phyloP scores from a whole-genome alignment of 2,329 filamentous ascomycete genomes.

The Cordyceps javanica region DNA sequence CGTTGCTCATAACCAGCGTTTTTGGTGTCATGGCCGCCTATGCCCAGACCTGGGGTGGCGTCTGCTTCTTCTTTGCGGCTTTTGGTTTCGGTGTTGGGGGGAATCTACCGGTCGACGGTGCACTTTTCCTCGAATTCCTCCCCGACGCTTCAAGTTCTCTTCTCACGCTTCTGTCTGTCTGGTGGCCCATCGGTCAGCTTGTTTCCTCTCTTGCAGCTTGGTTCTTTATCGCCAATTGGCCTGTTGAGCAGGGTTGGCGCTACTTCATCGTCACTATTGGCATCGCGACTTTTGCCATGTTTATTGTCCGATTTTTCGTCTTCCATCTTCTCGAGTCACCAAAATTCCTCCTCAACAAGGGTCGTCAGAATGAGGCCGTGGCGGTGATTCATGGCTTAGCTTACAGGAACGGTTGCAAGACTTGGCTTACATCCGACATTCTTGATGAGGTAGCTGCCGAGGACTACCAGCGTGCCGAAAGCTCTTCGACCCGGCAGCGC shows the following conservation, averaged over 20 bases:
- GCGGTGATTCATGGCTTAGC: slow-evolving; percentile 75
- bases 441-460: slow-evolving; percentile 49
- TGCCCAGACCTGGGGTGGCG: slow-evolving; percentile 59
- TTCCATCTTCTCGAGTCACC: slow-evolving; percentile 83
- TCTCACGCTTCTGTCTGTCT: slow-evolving; percentile 73
- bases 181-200: slow-evolving; percentile 81
- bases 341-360: slow-evolving; percentile 72
- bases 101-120: slow-evolving; percentile 72
- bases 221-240: slow-evolving; percentile 67
- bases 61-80: slow-evolving; percentile 54
- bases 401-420: slow-evolving; percentile 60
- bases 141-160: slow-evolving; percentile 68
- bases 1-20: slow-evolving; percentile 65
- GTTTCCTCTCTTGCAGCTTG: slow-evolving; percentile 66
- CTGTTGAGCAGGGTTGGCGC: slow-evolving; percentile 68
- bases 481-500: slow-evolving; percentile 13
- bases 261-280: slow-evolving; percentile 68
- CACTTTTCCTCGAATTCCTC: slow-evolving; percentile 77
- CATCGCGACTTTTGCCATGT: slow-evolving; percentile 69
- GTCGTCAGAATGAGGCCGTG: slow-evolving; percentile 71
- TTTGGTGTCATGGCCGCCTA: slow-evolving; percentile 69
- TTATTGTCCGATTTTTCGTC: slow-evolving; percentile 68
- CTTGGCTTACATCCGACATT: slow-evolving; percentile 70
- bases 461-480: slow-evolving; percentile 25
- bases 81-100: slow-evolving; percentile 67